Base-by-base conservation (phyloP, 305 asterid species). In the Andrographis paniculata region DNA sequence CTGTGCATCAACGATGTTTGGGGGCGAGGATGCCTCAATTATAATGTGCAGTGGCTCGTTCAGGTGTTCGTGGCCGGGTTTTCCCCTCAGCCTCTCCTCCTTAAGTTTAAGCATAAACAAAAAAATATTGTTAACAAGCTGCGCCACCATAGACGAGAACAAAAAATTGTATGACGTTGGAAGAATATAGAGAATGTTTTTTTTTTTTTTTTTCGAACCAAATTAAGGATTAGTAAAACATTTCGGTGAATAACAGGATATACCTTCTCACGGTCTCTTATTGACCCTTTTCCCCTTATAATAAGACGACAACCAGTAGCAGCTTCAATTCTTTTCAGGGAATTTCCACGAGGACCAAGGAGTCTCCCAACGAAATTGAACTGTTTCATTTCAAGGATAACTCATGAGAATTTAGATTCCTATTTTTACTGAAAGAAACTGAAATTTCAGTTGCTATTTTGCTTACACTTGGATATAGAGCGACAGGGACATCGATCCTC, bases 271-370 rank as follows among this genome's bases (percentile, higher is more conserved):
- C 80, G 67, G 51, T 86, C 94, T 65, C 79, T 86, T 45, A 86
- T 76, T 21, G 96, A 86, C 56, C 96, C 96, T 55, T 65, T 73
- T 17, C 96, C 96, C 64, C 96, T 73, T 53, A 86, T 79, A 51
- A 79, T 82, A 40, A 86, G 87, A 4, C 95, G 94, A 31, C 95
- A 86, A 35, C 92, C 95, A 6, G 94, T 82, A 46, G 92, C 65
- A 52, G 84, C 83, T 73, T 86, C 96, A 27, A 86, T 85, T 3
- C 96, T 77, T 68, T 86, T 86, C 53, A 86, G 69, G 42, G 96
- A 86, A 69, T 86, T 86, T 23, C 96, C 96, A 46, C 96, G 72
- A 44, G 96, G 96, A 28, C 96, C 96, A 51, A 86, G 64, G 45
- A 86, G 84, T 53, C 96, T 69, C 45, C 96, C 96, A 38, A 86